Base-by-base conservation (phyloP, 2,329 filamentous ascomycete species). In the Cytospora leucostoma region DNA sequence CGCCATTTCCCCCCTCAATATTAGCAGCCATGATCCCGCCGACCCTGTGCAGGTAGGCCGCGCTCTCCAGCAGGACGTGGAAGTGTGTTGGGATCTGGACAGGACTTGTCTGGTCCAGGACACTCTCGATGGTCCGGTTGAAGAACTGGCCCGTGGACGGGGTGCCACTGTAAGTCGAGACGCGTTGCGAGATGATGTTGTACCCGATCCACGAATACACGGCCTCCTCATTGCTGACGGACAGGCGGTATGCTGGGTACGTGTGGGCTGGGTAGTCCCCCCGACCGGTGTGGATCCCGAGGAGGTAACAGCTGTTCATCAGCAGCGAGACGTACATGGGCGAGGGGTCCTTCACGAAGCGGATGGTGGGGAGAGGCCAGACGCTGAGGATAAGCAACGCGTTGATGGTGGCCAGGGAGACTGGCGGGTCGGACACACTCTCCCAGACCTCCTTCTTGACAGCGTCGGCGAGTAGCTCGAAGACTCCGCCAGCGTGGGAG, bases 151-250 rank as follows among this genome's bases (percentile, higher is more conserved):
- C 73, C 3, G 80, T 75, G 1, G 83, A 77, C 0, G 81, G 80
- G 7, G 78, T 73, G 1, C 83, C 83, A 27, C 78, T 75, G 47
- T 74, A 74, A 8, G 74, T 77, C 4, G 80, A 77, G 4, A 73
- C 71, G 7, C 69, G 78, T 65, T 85, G 82, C 0, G 80, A 76
- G 8, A 84, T 74, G 15, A 83, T 80, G 32, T 82, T 84, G 65
- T 80, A 81, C 1, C 80, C 81, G 2, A 81, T 75, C 83, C 83
- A 85, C 0, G 82, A 83, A 54, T 75, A 80, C 0, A 77, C 76
- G 2, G 82, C 82, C 63, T 84, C 82, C 62, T 84, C 80, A 59
- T 84, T 78, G 0, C 79, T 80, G 50, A 79, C 77, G 2, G 74
- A 75, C 54, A 78, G 75, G 32, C 77, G 75, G 59, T 78, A 76